phyloP scores from a whole-genome alignment of 495 filamentous ascomycete species.

The Aspergillus asperescens region DNA sequence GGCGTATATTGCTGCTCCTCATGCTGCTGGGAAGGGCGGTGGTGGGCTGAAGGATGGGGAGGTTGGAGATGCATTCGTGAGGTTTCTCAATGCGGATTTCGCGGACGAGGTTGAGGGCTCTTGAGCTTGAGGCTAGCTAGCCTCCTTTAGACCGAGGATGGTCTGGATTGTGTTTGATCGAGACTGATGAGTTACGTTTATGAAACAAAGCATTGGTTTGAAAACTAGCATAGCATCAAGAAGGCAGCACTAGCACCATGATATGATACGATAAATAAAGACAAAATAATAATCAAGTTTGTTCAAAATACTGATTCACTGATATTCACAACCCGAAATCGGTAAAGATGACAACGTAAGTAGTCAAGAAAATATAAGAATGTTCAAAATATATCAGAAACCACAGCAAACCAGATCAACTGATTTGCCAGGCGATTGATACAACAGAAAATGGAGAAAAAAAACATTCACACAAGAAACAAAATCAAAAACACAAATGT shows the following conservation, averaged over 20 bases:
- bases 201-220: too few species aligned
- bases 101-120: slow-evolving; percentile 23
- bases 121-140: too few species aligned
- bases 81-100: slow-evolving; percentile 44
- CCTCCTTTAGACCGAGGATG: too few species aligned
- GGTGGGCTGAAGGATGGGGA: slow-evolving; percentile 30
- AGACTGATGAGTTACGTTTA: too few species aligned
- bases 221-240: too few species aligned
- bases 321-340: not conserved
- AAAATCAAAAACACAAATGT: not conserved
- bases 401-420: not conserved
- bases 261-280: too few species aligned
- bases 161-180: too few species aligned
- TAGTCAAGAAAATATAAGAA: not conserved
- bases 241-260: too few species aligned
- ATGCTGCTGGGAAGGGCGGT: slow-evolving; percentile 22
- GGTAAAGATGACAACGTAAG: not conserved
- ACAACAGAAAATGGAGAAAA: not conserved
- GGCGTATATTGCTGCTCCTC: slow-evolving; percentile 30
- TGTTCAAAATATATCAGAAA: not conserved
- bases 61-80: slow-evolving; percentile 44
- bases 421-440: not conserved
- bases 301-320: not conserved
- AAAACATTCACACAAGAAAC: slow-evolving; percentile 1
- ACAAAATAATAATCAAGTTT: not conserved